A percentile compares a stretch with the other conserved stretches of the same genome.
Conservation (phyloP, 345 rosid species). For the Microthlaspi erraticum region DNA sequence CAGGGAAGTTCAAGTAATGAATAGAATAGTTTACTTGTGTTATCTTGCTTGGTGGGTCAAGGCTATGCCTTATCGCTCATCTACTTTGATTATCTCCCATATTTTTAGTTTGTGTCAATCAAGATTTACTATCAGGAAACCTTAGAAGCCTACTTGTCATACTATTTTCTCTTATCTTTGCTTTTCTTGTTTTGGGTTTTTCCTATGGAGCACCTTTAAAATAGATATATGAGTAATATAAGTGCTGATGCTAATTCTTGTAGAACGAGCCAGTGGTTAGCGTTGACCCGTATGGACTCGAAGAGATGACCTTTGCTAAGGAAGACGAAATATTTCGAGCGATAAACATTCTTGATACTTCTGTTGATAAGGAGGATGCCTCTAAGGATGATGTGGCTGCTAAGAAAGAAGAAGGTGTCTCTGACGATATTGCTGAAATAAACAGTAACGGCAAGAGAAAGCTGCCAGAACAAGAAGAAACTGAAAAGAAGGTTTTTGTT, state of each 20-base stretch:
- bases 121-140: conserved; percentile 22
- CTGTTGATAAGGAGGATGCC: conserved; percentile 42
- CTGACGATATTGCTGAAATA: conserved; percentile 50
- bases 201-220: conserved; percentile 5
- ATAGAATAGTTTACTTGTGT: conserved; percentile 3
- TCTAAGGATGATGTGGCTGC: conserved; percentile 36
- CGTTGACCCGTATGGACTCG: conserved; percentile 58
- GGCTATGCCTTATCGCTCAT: conserved; percentile 7
- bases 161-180: background rate
- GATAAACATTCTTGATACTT: conserved; percentile 47
- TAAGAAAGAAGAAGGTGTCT: conserved; percentile 51
- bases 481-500: conserved; percentile 68
- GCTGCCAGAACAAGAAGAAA: conserved; percentile 54
- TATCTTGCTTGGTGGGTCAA: conserved; percentile 33
- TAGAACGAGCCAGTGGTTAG: conserved; percentile 54
- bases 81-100: conserved; percentile 16
- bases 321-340: conserved; percentile 79
- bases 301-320: conserved; percentile 83
- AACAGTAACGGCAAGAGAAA: conserved; percentile 70
- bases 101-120: conserved; percentile 12
- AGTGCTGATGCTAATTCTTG: conserved; percentile 23
- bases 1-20: conserved; percentile 3
- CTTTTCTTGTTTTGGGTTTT: conserved; percentile 12
- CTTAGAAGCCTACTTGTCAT: background rate
- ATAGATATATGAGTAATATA: background rate